Base-by-base conservation (phyloP, 2,329 filamentous ascomycete genomes). In the Pyrenophora tritici-repentis region DNA sequence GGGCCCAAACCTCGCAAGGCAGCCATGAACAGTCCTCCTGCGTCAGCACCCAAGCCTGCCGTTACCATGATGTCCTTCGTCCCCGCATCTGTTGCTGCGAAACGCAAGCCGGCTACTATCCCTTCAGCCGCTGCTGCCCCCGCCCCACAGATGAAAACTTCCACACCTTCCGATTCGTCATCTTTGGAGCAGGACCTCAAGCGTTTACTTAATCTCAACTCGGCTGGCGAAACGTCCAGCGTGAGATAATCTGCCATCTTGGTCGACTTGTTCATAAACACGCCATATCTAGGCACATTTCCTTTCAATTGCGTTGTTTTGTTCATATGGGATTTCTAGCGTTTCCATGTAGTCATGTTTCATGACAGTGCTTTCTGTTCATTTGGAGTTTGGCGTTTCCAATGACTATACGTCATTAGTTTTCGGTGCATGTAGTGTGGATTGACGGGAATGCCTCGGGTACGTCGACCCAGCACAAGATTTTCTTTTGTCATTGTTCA, bases 131-230 rank as follows among this genome's bases (percentile, higher is more conserved):
- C 57, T 33, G 34, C 53, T 29, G 50, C 63, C 36, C 56, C 57
- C 14, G 51, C 56, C 9, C 26, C 26, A 29, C 26, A 29, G 13
- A 54, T 56, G 31, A 59, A 56, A 41, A 55, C 45, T 33, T 52
- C 59, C 6, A 47, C 57, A 13, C 41, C 58, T 42, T 52, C 58
- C 32, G 56, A 68, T 47, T 60, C 61, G 6, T 55, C 61, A 48
- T 56, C 68, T 56, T 55, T 73, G 46, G 70, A 72, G 59, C 64
- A 72, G 58, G 63, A 73, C 48, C 58, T 73, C 40, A 73, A 72
- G 58, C 69, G 69, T 22, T 54, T 73, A 59, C 67, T 73, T 42
- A 73, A 73, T 47, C 50, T 73, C 20, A 63, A 62, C 26, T 40
- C 58, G 29, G 41, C 60, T 18, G 65, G 59, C 31, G 60, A 63